Conservation (phyloP, 2,329 filamentous ascomycete genomes). For the Remersonia thermophila region DNA sequence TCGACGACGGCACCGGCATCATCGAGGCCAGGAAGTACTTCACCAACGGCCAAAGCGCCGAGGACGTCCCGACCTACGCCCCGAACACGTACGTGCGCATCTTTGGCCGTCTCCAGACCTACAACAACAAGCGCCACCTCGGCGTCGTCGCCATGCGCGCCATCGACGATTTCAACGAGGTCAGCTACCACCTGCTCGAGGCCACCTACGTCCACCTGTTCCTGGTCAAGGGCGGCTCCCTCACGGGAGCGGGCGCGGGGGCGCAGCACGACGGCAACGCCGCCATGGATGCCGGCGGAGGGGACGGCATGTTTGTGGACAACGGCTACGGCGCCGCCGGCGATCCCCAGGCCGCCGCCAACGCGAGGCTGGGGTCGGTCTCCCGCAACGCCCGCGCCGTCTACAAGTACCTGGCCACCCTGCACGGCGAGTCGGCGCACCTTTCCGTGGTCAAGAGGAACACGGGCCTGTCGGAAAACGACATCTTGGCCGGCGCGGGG, state of each 20-base stretch:
- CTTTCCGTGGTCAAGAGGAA: slow-evolving; percentile 61
- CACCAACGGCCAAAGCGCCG: slow-evolving; percentile 44
- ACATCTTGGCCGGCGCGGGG: slow-evolving; percentile 67
- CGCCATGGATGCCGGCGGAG: slow-evolving; percentile 23
- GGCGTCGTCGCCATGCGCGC: slow-evolving; percentile 70
- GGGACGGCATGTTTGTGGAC: slow-evolving; percentile 46
- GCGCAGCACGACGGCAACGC: slow-evolving; percentile 19
- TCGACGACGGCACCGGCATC: slow-evolving; percentile 88
- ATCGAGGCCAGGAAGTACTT: slow-evolving; percentile 88
- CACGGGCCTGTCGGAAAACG: slow-evolving; percentile 51
- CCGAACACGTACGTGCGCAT: slow-evolving; percentile 74
- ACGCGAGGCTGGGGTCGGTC: slow-evolving; percentile 25
- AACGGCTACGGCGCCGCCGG: slow-evolving; percentile 24
- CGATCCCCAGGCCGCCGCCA: slow-evolving; percentile 25
- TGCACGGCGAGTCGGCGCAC: slow-evolving; percentile 64
- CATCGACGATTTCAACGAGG: slow-evolving; percentile 77
- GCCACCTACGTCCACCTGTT: slow-evolving; percentile 78
- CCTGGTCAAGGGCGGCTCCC: slow-evolving; percentile 57
- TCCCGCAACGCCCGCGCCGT: slow-evolving; percentile 53
- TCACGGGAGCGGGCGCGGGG: slow-evolving; percentile 12
- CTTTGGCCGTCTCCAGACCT: slow-evolving; percentile 72
- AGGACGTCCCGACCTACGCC: slow-evolving; percentile 36
- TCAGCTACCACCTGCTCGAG: slow-evolving; percentile 85
- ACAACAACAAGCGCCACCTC: slow-evolving; percentile 73
- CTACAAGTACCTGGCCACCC: slow-evolving; percentile 54